phyloP scores from a whole-genome alignment of 805 yeast species.

The Wickerhamomyces mucosus region DNA sequence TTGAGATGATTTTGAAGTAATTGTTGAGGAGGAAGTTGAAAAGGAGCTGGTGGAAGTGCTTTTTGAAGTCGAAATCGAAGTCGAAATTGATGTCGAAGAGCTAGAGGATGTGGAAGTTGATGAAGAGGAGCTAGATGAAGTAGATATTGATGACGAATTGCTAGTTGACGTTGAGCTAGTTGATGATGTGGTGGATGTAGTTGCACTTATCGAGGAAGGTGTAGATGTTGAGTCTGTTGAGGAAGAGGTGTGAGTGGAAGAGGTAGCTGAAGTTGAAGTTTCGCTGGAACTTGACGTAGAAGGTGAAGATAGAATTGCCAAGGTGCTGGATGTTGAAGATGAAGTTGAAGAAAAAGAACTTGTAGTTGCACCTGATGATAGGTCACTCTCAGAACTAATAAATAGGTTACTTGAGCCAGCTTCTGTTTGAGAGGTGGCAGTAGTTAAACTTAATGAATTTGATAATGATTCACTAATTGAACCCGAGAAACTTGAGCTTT shows the following conservation, averaged over 20 bases:
- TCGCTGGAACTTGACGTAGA: constrained; percentile 2
- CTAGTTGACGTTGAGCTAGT: constrained; percentile 7
- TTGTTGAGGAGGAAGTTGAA: constrained; percentile 6
- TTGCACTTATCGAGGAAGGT: constrained; percentile 2
- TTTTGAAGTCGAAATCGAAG: constrained; percentile 5
- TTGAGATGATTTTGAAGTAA: constrained; percentile 4
- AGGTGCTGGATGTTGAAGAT: constrained; percentile 4
- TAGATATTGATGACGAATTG: constrained; percentile 3
- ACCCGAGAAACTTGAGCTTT: too few relatives aligned
- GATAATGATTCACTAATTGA: too few relatives aligned
- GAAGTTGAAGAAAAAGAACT: not conserved
- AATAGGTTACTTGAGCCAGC: too few relatives aligned
- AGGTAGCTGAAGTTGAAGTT: not conserved
- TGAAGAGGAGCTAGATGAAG: constrained; percentile 9
- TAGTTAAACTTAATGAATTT: too few relatives aligned
- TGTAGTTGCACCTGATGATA: too few relatives aligned
- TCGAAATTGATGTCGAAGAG: constrained; percentile 1
- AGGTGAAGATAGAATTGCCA: constrained; percentile 1
- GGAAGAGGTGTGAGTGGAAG: constrained; percentile 2
- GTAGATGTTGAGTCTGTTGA: constrained; percentile 1
- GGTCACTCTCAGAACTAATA: too few relatives aligned
- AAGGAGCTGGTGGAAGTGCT: constrained; percentile 5
- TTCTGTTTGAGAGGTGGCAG: too few relatives aligned
- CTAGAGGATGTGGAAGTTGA: constrained; percentile 8
- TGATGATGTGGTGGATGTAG: constrained; percentile 4